phyloP scores from a whole-genome alignment of 208 protist species.

The Borovskyia barvae region DNA sequence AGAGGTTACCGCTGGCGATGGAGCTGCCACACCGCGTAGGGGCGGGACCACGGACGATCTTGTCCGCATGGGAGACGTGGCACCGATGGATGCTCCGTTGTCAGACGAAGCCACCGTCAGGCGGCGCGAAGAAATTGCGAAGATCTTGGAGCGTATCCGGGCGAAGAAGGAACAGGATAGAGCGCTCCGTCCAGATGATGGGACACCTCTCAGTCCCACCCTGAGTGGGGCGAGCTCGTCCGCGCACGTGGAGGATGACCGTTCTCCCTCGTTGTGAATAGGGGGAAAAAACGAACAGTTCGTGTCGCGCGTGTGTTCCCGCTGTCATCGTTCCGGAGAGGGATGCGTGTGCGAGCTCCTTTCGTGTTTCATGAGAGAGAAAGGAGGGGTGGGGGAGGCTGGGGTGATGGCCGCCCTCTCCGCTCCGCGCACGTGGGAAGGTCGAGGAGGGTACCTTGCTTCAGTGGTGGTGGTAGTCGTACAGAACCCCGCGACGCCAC shows the following conservation, averaged over 20 bases:
- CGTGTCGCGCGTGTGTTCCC: too few species aligned
- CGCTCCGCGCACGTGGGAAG: too few species aligned
- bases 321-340: too few species aligned
- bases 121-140: conserved; percentile 39
- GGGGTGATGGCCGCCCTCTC: too few species aligned
- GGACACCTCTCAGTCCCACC: conserved; percentile 5
- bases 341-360: too few species aligned
- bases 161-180: conserved; percentile 30
- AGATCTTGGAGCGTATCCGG: conserved; percentile 41
- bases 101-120: conserved; percentile 9
- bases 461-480: too few species aligned
- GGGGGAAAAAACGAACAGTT: too few species aligned
- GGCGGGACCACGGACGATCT: background rate
- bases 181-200: background rate
- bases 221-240: conserved; percentile 2
- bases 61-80: conserved; percentile 1
- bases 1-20: background rate
- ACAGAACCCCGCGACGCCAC: too few species aligned
- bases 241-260: background rate
- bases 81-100: background rate
- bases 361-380: too few species aligned
- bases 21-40: conserved; percentile 5
- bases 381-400: too few species aligned
- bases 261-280: conserved; percentile 3
- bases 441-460: too few species aligned